Evolutionary conservation across 176 grass and related monocot genomes (phyloP).

Genomic region (Avena eriantha): DNA sequence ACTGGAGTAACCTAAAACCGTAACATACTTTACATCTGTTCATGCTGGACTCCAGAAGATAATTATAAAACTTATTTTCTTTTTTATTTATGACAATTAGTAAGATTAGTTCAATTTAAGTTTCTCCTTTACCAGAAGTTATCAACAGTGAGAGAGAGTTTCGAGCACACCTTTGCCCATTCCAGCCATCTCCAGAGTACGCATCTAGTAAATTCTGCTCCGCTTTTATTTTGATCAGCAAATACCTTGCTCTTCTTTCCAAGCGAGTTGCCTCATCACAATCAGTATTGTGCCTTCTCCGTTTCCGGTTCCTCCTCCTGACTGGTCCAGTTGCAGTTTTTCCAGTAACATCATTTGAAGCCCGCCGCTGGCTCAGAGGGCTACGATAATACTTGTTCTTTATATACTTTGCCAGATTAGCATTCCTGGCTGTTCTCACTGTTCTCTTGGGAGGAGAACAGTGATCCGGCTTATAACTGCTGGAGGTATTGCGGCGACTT

Average conservation of each 20-base stretch:
- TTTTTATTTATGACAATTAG: not conserved
- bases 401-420: constrained; percentile 41
- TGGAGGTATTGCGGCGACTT: constrained; percentile 43
- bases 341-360: constrained; percentile 48
- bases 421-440: constrained; percentile 44
- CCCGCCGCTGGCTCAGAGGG: constrained; percentile 30
- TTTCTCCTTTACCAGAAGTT: constrained; percentile 1
- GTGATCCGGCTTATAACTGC: constrained; percentile 46
- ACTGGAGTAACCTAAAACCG: not conserved
- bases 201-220: constrained; percentile 94
- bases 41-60: not conserved
- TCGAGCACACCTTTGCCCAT: constrained; percentile 73
- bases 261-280: constrained; percentile 78
- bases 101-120: constrained; percentile 33
- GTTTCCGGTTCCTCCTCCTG: constrained; percentile 56
- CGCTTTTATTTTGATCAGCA: constrained; percentile 85
- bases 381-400: constrained; percentile 54
- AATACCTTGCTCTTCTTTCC: constrained; percentile 80
- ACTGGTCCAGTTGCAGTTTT: constrained; percentile 46
- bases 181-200: constrained; percentile 98
- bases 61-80: not conserved
- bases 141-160: constrained; percentile 33
- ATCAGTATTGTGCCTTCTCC: constrained; percentile 56
- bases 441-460: constrained; percentile 50
- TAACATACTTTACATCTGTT: constrained; percentile 10